Conservation (phyloP, 2,329 filamentous ascomycete species). For the Pseudohalonectria lignicola region DNA sequence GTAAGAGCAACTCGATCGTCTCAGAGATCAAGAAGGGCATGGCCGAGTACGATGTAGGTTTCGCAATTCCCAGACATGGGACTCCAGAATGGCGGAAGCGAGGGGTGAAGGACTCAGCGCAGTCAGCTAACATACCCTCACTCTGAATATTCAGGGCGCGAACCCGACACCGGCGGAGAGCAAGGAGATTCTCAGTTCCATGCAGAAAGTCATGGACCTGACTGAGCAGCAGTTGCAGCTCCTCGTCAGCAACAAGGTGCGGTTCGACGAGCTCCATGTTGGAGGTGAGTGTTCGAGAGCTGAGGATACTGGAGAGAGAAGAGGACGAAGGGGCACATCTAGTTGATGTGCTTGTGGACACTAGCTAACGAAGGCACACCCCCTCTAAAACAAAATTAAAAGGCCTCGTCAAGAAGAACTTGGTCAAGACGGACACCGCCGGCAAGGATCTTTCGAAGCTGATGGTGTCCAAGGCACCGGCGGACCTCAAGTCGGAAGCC, state of each 20-base stretch:
- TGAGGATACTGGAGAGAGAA: too few species aligned
- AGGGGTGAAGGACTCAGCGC: too few species aligned
- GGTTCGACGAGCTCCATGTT: conserved; percentile 6
- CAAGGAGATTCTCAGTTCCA: conserved; percentile 11
- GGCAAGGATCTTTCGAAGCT: conserved; percentile 8
- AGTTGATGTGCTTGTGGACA: too few species aligned
- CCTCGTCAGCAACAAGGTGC: conserved; percentile 10
- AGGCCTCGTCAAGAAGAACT: conserved; percentile 14
- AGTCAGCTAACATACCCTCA: too few species aligned
- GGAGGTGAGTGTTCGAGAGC: conserved; percentile 4
- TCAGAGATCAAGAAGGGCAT: conserved; percentile 15
- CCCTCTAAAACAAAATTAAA: background rate
- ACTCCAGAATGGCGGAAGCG: too few species aligned
- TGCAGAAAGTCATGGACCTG: conserved; percentile 12
- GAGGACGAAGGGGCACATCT: too few species aligned
- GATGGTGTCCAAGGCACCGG: conserved; percentile 11
- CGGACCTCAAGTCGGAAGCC: conserved; percentile 9
- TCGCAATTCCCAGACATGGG: too few species aligned
- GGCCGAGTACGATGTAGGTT: conserved; percentile 13
- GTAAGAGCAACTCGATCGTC: conserved; percentile 15
- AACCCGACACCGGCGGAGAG: conserved; percentile 10
- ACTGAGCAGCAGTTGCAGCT: conserved; percentile 13
- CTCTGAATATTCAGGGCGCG: conserved; percentile 4
- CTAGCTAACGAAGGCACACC: too few species aligned
- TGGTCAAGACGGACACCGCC: conserved; percentile 9